Percentiles rank a stretch among this genome's conserved stretches.
Conservation (phyloP, 495 filamentous ascomycete genomes). For the Penicillium verhagenii region DNA sequence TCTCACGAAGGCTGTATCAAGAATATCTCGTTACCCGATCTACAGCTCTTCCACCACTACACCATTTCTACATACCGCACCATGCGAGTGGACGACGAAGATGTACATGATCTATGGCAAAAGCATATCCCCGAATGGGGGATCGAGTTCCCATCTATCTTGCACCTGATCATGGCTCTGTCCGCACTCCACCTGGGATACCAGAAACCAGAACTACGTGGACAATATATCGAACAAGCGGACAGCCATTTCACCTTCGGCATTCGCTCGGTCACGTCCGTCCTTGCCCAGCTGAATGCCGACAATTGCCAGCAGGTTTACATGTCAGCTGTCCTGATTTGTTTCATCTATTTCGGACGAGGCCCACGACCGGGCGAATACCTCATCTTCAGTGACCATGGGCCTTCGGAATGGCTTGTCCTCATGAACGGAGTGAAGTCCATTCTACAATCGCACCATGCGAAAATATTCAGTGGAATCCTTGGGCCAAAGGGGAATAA, state of each 20-base stretch:
- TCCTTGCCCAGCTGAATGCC: constrained; percentile 33
- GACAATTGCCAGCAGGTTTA: constrained; percentile 47
- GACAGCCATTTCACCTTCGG: constrained; percentile 48
- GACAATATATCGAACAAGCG: constrained; percentile 35
- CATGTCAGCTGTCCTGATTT: constrained; percentile 44
- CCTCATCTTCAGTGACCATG: constrained; percentile 41
- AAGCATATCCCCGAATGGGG: constrained; percentile 41
- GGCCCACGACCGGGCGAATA: constrained; percentile 40
- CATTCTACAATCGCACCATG: constrained; percentile 24
- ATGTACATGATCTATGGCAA: constrained; percentile 34
- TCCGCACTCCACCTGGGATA: constrained; percentile 44
- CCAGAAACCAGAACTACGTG: constrained; percentile 28
- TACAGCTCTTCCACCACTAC: constrained; percentile 42
- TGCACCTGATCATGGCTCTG: constrained; percentile 45
- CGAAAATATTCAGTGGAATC: constrained; percentile 31
- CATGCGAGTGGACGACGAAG: constrained; percentile 14
- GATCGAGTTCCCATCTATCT: constrained; percentile 42
- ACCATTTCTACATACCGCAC: constrained; percentile 34
- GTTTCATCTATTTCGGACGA: constrained; percentile 47
- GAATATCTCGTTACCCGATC: constrained; percentile 31
- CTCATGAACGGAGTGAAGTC: constrained; percentile 44
- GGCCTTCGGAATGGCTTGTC: constrained; percentile 43
- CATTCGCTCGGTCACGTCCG: constrained; percentile 40
- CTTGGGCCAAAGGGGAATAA: constrained; percentile 15
- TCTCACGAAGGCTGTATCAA: not conserved